Evolutionary conservation across 2,329 filamentous ascomycete genomes (phyloP).

Genomic region (Rhytidhysteron rufulum): DNA sequence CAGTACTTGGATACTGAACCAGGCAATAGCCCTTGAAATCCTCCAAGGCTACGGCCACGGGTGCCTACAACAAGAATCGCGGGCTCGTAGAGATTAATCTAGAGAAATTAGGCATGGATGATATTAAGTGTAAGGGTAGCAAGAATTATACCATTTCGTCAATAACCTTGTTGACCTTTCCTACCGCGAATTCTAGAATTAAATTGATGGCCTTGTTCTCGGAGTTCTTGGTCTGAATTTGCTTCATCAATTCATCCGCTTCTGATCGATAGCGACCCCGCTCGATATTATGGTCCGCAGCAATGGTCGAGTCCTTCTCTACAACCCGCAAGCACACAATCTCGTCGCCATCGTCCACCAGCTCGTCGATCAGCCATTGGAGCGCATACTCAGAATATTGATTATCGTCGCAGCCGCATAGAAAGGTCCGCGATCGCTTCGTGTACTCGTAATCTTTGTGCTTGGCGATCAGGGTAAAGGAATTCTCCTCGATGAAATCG

Average conservation of each 20-base stretch:
- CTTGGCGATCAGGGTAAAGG: constrained; percentile 78
- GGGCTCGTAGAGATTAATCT: constrained; percentile 91
- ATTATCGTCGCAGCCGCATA: constrained; percentile 88
- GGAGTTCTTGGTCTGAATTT: constrained; percentile 75
- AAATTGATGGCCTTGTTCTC: constrained; percentile 81
- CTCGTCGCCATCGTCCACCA: constrained; percentile 91
- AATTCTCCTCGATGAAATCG: constrained; percentile 55
- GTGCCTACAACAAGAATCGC: constrained; percentile 90
- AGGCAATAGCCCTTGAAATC: constrained; percentile 79
- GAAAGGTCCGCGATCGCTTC: constrained; percentile 78
- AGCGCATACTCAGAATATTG: constrained; percentile 89
- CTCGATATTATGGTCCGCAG: constrained; percentile 57
- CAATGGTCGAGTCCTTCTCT: constrained; percentile 73
- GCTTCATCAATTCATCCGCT: constrained; percentile 68
- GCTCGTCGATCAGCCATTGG: constrained; percentile 86
- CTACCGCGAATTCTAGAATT: constrained; percentile 80
- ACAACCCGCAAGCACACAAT: constrained; percentile 86
- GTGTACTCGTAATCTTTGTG: constrained; percentile 82
- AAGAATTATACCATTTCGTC: constrained; percentile 76
- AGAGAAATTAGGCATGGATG: constrained; percentile 7
- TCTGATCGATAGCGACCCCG: constrained; percentile 71
- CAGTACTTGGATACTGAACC: constrained; percentile 94
- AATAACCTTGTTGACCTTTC: constrained; percentile 86
- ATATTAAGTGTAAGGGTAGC: background rate
- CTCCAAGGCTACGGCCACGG: constrained; percentile 75